A percentile compares a stretch with the other conserved stretches of the same genome.
phyloP scores from a whole-genome alignment of 257 asterid genomes.

The Solanum chiquidenum region DNA sequence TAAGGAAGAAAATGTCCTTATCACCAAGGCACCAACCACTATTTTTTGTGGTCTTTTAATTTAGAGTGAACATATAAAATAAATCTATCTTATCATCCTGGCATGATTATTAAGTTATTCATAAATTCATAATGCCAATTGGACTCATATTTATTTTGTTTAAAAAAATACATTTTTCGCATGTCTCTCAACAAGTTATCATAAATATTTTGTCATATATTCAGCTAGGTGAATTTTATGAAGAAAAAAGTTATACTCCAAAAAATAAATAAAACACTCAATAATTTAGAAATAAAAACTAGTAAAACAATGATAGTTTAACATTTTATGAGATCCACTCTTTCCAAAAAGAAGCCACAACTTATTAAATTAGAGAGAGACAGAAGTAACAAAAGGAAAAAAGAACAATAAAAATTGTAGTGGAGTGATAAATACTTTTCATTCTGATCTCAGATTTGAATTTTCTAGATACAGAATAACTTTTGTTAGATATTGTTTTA shows the following conservation, averaged over 20 bases:
- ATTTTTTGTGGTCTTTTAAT: not conserved
- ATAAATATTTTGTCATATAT: not conserved
- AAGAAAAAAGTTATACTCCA: not conserved
- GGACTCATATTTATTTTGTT: not conserved
- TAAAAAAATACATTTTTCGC: not conserved
- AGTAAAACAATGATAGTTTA: not conserved
- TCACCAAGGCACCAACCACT: not conserved
- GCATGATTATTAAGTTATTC: not conserved
- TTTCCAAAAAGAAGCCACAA: not conserved
- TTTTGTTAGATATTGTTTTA: too few species aligned
- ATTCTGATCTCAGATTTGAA: too few species aligned
- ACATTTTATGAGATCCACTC: not conserved
- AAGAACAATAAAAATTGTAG: too few species aligned
- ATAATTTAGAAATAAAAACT: not conserved
- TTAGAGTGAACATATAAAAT: not conserved
- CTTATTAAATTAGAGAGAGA: not conserved
- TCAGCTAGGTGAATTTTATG: not conserved
- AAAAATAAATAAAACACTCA: not conserved
- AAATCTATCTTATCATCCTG: too few species aligned
- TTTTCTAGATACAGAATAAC: rapidly evolving
- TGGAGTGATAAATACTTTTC: too few species aligned
- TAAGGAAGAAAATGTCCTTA: not conserved
- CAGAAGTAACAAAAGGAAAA: not conserved
- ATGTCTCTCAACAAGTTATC: not conserved
- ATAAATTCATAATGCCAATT: not conserved